These are phyloP conservation scores for Kwoniella europaea DNA, from an alignment of 768 basidiomycete genomes.

Conservation along the genomic window DNA sequence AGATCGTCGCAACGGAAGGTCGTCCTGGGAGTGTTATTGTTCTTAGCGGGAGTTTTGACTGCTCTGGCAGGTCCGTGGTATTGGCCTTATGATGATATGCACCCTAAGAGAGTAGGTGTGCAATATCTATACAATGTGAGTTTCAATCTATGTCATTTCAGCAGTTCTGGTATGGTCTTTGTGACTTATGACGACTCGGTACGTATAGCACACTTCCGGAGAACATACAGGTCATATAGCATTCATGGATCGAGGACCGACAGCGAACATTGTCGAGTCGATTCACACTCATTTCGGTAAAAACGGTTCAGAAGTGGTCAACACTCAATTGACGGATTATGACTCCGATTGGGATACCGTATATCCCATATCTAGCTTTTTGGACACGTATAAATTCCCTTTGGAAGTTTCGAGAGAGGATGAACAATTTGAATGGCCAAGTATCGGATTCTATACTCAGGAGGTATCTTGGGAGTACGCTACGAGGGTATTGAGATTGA, in stretches of 20 bases:
- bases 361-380: conserved; percentile 65
- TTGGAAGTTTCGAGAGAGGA: conserved; percentile 59
- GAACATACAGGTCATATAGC: conserved; percentile 81
- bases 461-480: conserved; percentile 62
- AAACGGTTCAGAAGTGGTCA: conserved; percentile 59
- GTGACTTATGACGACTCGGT: too few relatives aligned
- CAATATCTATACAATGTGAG: conserved; percentile 84
- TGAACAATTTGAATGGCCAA: conserved; percentile 61
- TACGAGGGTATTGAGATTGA: conserved; percentile 31
- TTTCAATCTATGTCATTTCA: conserved; percentile 5
- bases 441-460: conserved; percentile 67
- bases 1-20: conserved; percentile 57
- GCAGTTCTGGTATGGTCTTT: neutral
- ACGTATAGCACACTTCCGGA: conserved; percentile 68
- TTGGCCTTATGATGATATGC: conserved; percentile 75
- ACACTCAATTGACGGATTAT: conserved; percentile 71
- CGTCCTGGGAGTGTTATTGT: conserved; percentile 63
- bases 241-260: conserved; percentile 80
- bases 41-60: conserved; percentile 64
- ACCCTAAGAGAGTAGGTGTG: conserved; percentile 85
- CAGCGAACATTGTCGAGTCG: conserved; percentile 66
- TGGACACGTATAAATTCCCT: conserved; percentile 78
- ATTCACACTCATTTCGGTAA: conserved; percentile 68
- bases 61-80: conserved; percentile 62
- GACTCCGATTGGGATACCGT: conserved; percentile 84